Base-by-base conservation (phyloP, 2,329 filamentous ascomycete genomes). In the Colletotrichum camelliae region DNA sequence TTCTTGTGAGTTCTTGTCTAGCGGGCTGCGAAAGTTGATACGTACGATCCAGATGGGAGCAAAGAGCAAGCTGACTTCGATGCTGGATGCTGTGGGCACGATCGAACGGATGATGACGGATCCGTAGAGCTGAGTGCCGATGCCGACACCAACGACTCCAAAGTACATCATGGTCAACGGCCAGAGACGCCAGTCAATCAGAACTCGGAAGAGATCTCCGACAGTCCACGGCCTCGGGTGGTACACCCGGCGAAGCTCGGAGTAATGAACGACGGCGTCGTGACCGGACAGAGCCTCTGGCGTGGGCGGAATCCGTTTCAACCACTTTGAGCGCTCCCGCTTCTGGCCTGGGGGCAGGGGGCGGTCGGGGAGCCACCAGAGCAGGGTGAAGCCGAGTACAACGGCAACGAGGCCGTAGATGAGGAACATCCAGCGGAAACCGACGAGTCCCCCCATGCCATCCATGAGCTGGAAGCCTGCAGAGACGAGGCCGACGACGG, bases 391-490 rank as follows among this genome's bases (percentile, higher is more conserved):
- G 18, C 95, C 95, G 27, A 96, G 89, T 3, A 94, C 84, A 37
- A 96, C 88, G 4, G 92, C 94, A 67, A 95, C 89, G 12, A 98
- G 86, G 3, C 96, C 96, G 80, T 96, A 98, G 24, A 98, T 85
- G 62, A 98, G 89, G 81, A 98, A 98, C 96, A 98, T 98, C 94
- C 94, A 97, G 78, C 94, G 93, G 82, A 95, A 96, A 5, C 96
- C 96, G 5, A 95, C 94, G 0, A 97, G 88, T 0, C 95, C 95
- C 5, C 91, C 89, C 0, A 89, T 81, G 1, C 94, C 95, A 80
- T 98, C 95, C 94, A 98, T 97, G 81, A 96, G 88, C 84, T 98
- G 96, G 82, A 98, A 98, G 0, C 95, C 96, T 0, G 96, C 96
- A 12, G 95, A 98, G 7, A 98, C 96, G 5, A 98, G 89, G 3